Percentiles rank a stretch among this genome's conserved stretches.
Evolutionary conservation across 2,329 filamentous ascomycete species (phyloP).

Genomic region (Cercospora sp.): DNA sequence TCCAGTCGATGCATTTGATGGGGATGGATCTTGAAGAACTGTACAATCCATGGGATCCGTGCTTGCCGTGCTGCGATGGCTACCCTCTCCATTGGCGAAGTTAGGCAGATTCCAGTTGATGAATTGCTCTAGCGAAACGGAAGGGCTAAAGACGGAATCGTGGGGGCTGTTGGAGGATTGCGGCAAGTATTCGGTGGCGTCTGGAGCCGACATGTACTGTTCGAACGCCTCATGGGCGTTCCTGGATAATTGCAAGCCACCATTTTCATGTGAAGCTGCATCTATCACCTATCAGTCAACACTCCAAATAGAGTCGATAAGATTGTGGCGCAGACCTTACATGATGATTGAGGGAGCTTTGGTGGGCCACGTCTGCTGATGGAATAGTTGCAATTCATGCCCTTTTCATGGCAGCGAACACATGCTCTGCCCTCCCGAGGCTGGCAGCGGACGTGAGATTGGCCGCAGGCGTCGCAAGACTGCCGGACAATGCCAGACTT

Average conservation of each 20-base stretch:
- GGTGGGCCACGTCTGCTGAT: not conserved
- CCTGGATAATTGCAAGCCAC: not conserved
- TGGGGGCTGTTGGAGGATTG: not conserved
- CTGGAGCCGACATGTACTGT: not conserved
- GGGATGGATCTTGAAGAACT: not conserved
- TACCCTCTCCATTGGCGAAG: not conserved
- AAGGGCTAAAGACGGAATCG: not conserved
- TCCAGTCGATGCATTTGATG: not conserved
- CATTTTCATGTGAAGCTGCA: not conserved
- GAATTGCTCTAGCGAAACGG: not conserved
- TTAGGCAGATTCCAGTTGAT: not conserved
- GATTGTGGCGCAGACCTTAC: not conserved
- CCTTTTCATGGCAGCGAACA: not conserved
- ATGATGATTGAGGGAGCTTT: not conserved
- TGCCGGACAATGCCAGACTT: not conserved
- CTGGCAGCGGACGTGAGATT: not conserved
- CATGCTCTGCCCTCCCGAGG: not conserved
- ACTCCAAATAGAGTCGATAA: not conserved
- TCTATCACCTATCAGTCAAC: not conserved
- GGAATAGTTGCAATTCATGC: not conserved
- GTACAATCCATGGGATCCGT: not conserved
- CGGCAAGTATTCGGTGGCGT: not conserved
- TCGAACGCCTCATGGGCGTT: not conserved
- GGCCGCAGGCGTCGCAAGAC: not conserved
- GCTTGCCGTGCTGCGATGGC: not conserved